These are phyloP conservation scores for Phytophthora gonapodyides DNA, from an alignment of 352 stramenopile genomes.

Conservation along the genomic window DNA sequence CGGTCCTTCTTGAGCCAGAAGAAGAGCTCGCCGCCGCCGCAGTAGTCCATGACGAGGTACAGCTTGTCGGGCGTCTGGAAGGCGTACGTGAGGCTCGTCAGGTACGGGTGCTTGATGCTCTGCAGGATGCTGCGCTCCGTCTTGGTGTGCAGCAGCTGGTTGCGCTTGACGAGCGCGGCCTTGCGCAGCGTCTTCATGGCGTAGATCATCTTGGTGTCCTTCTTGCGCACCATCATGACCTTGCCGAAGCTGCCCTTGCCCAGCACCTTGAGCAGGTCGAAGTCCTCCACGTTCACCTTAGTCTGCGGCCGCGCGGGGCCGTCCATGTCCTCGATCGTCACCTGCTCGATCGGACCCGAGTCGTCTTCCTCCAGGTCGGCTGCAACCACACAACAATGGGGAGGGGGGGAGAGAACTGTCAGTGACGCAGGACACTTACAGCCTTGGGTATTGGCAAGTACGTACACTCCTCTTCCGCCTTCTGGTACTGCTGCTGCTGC, in stretches of 20 bases:
- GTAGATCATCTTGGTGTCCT: constrained; percentile 94
- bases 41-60: constrained; percentile 96
- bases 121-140: constrained; percentile 94
- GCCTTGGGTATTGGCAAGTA: constrained; percentile 5
- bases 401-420: too few species aligned
- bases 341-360: constrained; percentile 77
- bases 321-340: constrained; percentile 85
- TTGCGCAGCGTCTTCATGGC: constrained; percentile 97
- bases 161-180: constrained; percentile 91
- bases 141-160: constrained; percentile 94
- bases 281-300: constrained; percentile 93
- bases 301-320: constrained; percentile 55
- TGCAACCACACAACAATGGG: constrained; percentile 26
- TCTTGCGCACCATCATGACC: constrained; percentile 96
- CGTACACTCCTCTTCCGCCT: constrained; percentile 72
- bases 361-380: constrained; percentile 84
- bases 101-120: constrained; percentile 93
- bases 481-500: too few species aligned
- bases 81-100: constrained; percentile 86
- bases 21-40: constrained; percentile 94
- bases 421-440: constrained; percentile 8
- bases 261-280: constrained; percentile 94
- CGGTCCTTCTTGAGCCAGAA: constrained; percentile 96
- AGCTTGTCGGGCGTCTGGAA: constrained; percentile 94
- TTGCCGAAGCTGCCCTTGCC: constrained; percentile 96